phyloP scores from a whole-genome alignment of 305 asterid species.

The Caryopteris hybrid region DNA sequence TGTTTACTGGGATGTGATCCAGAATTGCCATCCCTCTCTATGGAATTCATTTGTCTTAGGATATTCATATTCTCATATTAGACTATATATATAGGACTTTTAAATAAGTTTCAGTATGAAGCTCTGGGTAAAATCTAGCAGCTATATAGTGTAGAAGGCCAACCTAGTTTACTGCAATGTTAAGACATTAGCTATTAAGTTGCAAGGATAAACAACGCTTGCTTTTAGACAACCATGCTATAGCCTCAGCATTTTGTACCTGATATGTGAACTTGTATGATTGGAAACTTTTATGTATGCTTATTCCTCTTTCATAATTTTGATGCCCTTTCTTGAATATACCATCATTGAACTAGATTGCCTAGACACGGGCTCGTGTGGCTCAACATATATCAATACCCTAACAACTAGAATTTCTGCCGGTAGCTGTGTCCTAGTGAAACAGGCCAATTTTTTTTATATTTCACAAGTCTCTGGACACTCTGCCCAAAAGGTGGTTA shows the following conservation, averaged over 20 bases:
- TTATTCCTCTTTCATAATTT: too few relatives aligned
- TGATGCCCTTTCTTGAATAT: too few relatives aligned
- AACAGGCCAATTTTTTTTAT: background rate
- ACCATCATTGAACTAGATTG: background rate
- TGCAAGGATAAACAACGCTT: background rate
- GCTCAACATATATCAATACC: background rate
- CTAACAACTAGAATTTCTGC: background rate
- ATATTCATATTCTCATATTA: background rate
- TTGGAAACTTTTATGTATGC: too few relatives aligned
- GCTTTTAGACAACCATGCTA: background rate
- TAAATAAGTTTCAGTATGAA: too few relatives aligned
- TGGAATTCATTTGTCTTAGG: background rate
- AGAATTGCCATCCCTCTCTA: too few relatives aligned
- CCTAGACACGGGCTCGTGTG: background rate
- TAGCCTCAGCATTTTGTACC: background rate
- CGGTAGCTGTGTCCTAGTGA: background rate
- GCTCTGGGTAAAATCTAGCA: too few relatives aligned
- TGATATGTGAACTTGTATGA: too few relatives aligned
- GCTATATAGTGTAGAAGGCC: too few relatives aligned
- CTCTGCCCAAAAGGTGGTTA: background rate
- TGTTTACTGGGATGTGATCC: too few relatives aligned
- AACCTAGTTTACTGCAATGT: too few relatives aligned
- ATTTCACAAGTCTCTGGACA: background rate
- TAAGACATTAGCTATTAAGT: background rate
- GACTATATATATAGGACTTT: too few relatives aligned